Evolutionary conservation across 2,329 filamentous ascomycete species (phyloP), one percentile per base, ranked within the genome.

Genomic region (Nakataea oryzae): DNA sequence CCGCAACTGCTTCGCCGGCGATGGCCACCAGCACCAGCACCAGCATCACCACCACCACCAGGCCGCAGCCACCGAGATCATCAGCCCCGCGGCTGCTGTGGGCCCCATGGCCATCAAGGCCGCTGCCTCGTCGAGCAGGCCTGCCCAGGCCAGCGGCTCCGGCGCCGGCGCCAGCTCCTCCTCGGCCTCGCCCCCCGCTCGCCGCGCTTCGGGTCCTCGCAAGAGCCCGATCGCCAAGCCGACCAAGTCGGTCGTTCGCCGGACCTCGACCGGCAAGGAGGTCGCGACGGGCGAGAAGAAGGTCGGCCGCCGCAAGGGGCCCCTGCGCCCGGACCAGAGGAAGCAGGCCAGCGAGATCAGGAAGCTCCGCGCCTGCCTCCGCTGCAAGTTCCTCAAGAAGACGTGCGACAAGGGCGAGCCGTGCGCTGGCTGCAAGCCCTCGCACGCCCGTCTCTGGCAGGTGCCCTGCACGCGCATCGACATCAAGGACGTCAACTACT

Each of bases 341-440:
- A 96, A 96, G 78, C 93, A 97, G 76, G 93, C 93, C 29, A 95
- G 93, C 70, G 93, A 97, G 76, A 97, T 97, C 73, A 87, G 93
- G 74, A 97, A 97, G 77, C 81, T 97, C 69, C 85, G 93, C 71
- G 93, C 93, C 58, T 97, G 93, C 74, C 80, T 97, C 69, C 88
- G 93, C 67, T 97, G 93, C 85, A 97, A 97, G 79, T 97, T 97
- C 80, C 82, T 97, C 74, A 97, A 97, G 84, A 97, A 97, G 84
- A 97, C 93, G 59, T 97, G 93, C 73, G 93, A 97, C 76, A 97
- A 96, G 80, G 93, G 93, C 66, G 93, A 97, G 78, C 93, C 93
- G 63, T 97, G 93, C 76, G 90, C 88, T 70, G 93, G 93, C 58
- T 97, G 93, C 79, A 90, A 96, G 78, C 93, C 93, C 60, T 96